Conservation (phyloP, 257 asterid species). For the Plectranthus barbatus region DNA sequence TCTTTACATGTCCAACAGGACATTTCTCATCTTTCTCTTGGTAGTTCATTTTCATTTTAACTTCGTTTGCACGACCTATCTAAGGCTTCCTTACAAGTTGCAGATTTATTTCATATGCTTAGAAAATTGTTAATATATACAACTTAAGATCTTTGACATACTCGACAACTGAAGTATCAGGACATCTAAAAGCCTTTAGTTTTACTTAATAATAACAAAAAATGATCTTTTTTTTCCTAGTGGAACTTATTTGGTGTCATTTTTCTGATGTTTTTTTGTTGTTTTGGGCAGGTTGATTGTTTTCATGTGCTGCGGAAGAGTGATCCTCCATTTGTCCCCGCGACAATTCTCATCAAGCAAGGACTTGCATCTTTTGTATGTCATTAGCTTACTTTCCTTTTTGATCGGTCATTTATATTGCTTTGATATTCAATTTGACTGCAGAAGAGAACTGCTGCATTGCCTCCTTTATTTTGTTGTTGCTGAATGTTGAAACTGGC, state of each 20-base stretch:
- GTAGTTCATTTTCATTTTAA: background rate
- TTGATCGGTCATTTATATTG: background rate
- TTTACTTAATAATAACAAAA: background rate
- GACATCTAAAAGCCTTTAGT: background rate
- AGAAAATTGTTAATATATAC: background rate
- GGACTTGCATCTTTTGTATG: conserved; percentile 87
- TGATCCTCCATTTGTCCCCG: conserved; percentile 91
- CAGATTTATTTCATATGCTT: background rate
- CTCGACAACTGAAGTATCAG: background rate
- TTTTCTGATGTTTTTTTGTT: conserved; percentile 1
- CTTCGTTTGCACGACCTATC: background rate
- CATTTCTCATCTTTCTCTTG: conserved; percentile 4
- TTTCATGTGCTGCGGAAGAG: conserved; percentile 92
- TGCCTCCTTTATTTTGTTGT: background rate
- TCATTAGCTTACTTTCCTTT: conserved; percentile 10
- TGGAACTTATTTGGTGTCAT: background rate
- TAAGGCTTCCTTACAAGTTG: conserved; percentile 4
- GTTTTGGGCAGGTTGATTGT: conserved; percentile 74
- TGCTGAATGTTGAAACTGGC: background rate
- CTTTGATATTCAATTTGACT: background rate
- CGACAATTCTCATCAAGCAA: conserved; percentile 72
- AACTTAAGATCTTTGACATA: background rate
- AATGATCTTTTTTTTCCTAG: background rate
- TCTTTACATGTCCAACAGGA: background rate
- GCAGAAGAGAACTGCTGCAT: background rate